Percentiles rank a stretch among this genome's conserved stretches.
Conservation (phyloP, 73 alveolate genomes). For the Blepharisma stoltei region DNA sequence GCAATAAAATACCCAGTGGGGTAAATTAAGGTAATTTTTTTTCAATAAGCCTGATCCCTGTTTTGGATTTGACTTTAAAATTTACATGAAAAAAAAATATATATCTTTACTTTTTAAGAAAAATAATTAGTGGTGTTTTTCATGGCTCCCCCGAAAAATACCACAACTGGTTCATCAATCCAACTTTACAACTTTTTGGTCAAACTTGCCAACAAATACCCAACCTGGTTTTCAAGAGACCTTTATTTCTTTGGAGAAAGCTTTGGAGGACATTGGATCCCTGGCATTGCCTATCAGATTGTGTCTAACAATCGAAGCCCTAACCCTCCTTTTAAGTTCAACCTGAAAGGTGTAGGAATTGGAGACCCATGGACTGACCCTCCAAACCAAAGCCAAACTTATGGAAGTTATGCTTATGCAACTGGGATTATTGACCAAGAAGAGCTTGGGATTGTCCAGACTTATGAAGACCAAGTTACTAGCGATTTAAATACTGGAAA, state of each 20-base stretch:
- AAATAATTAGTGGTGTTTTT: no score
- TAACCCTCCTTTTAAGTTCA: slow-evolving; percentile 41
- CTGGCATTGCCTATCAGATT: slow-evolving; percentile 58
- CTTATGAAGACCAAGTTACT: background rate
- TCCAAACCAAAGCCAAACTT: slow-evolving; percentile 16
- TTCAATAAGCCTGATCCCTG: no score
- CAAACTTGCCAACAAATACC: slow-evolving; percentile 54
- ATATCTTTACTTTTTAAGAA: no score
- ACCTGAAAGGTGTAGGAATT: slow-evolving; percentile 51
- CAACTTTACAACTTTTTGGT: slow-evolving; percentile 37
- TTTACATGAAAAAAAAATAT: no score
- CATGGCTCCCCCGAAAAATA: no score
- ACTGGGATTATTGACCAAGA: slow-evolving; percentile 26
- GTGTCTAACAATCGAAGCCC: slow-evolving; percentile 31
- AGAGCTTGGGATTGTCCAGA: slow-evolving; percentile 7
- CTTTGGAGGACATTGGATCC: slow-evolving; percentile 87
- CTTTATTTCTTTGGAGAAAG: slow-evolving; percentile 79
- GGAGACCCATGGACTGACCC: slow-evolving; percentile 63
- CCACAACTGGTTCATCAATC: slow-evolving; percentile 7
- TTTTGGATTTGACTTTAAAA: no score
- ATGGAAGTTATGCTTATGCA: slow-evolving; percentile 35
- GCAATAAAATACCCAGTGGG: no score
- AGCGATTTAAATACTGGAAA: background rate
- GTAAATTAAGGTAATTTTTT: no score
- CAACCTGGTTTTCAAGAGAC: slow-evolving; percentile 56